Evolutionary conservation across 2,329 filamentous ascomycete genomes (phyloP), one percentile per base, ranked within the genome.

Genomic region (Daldinia sp.): DNA sequence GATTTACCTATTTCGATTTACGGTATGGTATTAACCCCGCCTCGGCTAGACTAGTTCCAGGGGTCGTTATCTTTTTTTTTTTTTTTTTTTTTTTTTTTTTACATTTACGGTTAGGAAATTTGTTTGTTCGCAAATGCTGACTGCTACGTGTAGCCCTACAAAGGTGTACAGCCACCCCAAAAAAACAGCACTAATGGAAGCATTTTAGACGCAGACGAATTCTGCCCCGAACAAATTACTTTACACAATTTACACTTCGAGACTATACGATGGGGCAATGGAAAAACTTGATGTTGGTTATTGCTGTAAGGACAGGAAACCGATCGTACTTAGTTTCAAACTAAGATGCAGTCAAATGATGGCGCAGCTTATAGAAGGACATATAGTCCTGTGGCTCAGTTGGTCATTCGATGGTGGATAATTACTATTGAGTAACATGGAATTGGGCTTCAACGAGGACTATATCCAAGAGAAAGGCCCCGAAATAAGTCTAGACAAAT

Each of bases 11-110:
- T 26, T 18, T 51, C 7, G 6, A 9, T 35, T 9, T 35, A 9
- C 4, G 4, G 15, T 6, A 33, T 2, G 10, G 5, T 1, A 50
- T 33, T 18, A 50, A 13, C 46, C n/a, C 46, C 15, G 46, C 46
- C 46, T 33, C 46, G 23, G 12, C 44, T 28, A 48, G 13, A 48
- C 20, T 7, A 28, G 23, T 48, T 48, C 13, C 44, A 6, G 6
- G 23, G 13, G 20, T 28, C 28, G 13, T 48, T 48, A 15, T 33
- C 26, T 7, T 26, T 6, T 30, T 51, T 51, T 30, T 51, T 51
- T 51, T 51, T 18, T 30, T 51, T 51, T 51, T 51, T 7, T 26
- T 6, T 30, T 51, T 51, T 30, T 51, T 51, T 51, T 51, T 18
- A 26, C 28, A 4, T 51, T 51, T n/a, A 51, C 33, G 12, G 7